phyloP scores from a whole-genome alignment of 2,329 filamentous ascomycete genomes.

The Apiospora koreana region DNA sequence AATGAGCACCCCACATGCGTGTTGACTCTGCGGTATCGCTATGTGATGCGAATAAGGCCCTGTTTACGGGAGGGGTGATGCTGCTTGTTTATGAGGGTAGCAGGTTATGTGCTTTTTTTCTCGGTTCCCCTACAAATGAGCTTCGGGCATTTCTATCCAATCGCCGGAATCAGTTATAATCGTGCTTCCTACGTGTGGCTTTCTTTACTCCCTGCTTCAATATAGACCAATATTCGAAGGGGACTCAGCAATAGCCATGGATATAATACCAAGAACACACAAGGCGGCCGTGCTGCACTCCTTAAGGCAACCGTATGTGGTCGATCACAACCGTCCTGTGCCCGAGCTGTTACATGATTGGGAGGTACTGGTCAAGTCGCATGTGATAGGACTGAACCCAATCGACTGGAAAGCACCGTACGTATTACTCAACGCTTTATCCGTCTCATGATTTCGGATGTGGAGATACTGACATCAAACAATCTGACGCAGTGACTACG shows the following conservation, averaged over 20 bases:
- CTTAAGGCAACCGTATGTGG: neutral
- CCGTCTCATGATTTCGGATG: neutral
- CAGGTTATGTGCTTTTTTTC: neutral
- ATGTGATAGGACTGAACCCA: constrained; percentile 71
- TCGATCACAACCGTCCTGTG: neutral
- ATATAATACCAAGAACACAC: neutral
- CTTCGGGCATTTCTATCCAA: neutral
- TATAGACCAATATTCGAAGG: no score
- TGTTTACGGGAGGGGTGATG: neutral
- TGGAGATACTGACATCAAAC: neutral
- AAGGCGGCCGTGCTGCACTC: constrained; percentile 2
- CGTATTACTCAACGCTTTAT: constrained; percentile 28
- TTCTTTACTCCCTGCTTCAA: neutral
- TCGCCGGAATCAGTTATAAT: neutral
- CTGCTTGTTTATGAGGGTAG: neutral
- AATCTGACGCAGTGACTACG: constrained; percentile 58
- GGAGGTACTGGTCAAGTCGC: constrained; percentile 47
- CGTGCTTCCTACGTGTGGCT: no score
- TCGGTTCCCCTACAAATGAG: neutral
- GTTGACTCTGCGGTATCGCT: neutral
- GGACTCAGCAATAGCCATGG: neutral
- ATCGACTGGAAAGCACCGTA: constrained; percentile 77
- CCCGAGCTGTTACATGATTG: neutral
- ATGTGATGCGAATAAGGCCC: no score
- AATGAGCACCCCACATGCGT: neutral